A percentile compares a stretch with the other conserved stretches of the same genome.
phyloP scores from a whole-genome alignment of 805 yeast species.

The Kodamaea hsintzibuensis region DNA sequence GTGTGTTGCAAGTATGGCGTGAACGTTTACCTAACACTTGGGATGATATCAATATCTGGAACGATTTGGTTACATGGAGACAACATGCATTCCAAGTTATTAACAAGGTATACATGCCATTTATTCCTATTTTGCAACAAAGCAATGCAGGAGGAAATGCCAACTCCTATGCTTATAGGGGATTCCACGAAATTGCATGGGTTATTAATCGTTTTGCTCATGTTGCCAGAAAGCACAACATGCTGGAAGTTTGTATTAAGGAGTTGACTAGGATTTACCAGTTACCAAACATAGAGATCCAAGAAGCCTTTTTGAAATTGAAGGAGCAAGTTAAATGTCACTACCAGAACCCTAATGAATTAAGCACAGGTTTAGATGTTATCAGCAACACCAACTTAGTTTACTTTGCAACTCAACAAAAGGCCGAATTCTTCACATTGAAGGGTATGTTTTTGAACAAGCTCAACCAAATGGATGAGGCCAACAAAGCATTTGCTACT shows the following conservation, averaged over 20 bases:
- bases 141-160: conserved; percentile 64
- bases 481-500: conserved; percentile 96
- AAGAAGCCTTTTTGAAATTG: conserved; percentile 92
- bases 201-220: conserved; percentile 97
- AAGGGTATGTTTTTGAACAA: conserved; percentile 98
- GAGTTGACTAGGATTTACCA: conserved; percentile 93
- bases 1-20: conserved; percentile 96
- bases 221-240: conserved; percentile 93
- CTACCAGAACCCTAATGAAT: conserved; percentile 85
- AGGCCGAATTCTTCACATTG: conserved; percentile 95
- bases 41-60: conserved; percentile 98
- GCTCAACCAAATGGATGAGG: conserved; percentile 87
- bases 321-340: conserved; percentile 98
- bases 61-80: conserved; percentile 96
- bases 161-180: conserved; percentile 93
- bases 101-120: conserved; percentile 89
- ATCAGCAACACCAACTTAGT: conserved; percentile 95
- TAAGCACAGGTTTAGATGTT: conserved; percentile 94
- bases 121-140: conserved; percentile 82
- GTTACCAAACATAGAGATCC: conserved; percentile 95
- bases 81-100: conserved; percentile 97
- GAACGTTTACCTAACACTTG: conserved; percentile 94
- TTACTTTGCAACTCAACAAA: conserved; percentile 95
- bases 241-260: conserved; percentile 94
- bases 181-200: conserved; percentile 99